Conservation (phyloP, 78 protist species). For the Dictyostelium capitatum region DNA sequence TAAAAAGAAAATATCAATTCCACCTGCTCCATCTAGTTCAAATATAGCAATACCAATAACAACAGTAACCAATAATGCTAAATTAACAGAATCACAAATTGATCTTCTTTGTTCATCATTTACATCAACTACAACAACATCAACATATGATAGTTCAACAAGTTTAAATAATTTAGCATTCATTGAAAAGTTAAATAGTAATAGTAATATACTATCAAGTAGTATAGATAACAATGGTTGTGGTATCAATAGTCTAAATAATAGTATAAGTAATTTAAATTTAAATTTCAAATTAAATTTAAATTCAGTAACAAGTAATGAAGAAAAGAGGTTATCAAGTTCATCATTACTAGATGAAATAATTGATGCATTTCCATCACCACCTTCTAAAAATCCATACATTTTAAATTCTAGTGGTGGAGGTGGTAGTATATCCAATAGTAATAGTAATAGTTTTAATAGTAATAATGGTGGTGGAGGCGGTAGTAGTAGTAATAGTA, state of each 20-base stretch:
- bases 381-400: slow-evolving; percentile 36
- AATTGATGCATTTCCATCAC: slow-evolving; percentile 75
- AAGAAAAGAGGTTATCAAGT: not conserved
- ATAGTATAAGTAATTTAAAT: not conserved
- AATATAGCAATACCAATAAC: not conserved
- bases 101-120: not conserved
- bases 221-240: not conserved
- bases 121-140: not conserved
- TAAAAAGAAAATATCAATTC: not conserved
- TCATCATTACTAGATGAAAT: slow-evolving; percentile 45
- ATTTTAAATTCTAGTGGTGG: not conserved
- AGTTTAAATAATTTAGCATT: not conserved
- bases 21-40: not conserved
- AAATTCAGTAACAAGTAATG: not conserved
- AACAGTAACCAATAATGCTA: not conserved
- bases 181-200: not conserved
- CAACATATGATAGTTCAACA: not conserved
- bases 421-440: not conserved
- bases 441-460: not conserved
- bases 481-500: not conserved
- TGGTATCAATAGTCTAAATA: not conserved
- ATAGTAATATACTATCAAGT: not conserved
- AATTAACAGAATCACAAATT: not conserved
- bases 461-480: not conserved
- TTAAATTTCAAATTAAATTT: not conserved